Evolutionary conservation across 139 green algal genomes (phyloP), one percentile per base, ranked within the genome.

Genomic region (Chlorella sp.): DNA sequence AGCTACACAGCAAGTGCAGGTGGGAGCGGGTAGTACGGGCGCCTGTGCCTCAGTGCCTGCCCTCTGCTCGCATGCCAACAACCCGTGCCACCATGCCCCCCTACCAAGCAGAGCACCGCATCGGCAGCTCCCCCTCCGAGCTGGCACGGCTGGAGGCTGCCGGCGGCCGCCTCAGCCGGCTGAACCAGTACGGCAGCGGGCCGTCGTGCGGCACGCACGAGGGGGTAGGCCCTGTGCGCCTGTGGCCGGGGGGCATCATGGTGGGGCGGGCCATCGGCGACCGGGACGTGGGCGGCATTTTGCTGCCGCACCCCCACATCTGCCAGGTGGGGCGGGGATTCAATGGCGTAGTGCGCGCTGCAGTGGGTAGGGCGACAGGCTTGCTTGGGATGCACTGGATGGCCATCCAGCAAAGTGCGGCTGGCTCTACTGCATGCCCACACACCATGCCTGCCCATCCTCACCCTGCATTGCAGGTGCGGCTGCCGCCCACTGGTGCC

Each of bases 221-320:
- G 2, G 95, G 95, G 6, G 93, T 97, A 36, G 96, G 96, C 4
- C 96, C 96, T 3, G 86, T 99, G 68, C 89, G 95, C n/a, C 87
- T 96, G 13, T 98, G 96, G 96, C 96, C 96, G 2, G 96, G 96
- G 16, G 96, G 96, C 17, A 87, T 98, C 74, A 96, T 92, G 63
- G 91, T 72, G 16, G 65, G 65, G 4, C 5, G 30, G 30, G 92
- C 92, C 3, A 93, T 98, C 1, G 96, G 96, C 1, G 96, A 98
- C 76, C 82, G 94, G 57, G 96, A 98, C 78, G 94, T 95, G 3
- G 96, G 96, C 15, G 76, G 85, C 0, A 86, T 90, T 65, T 89
- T 98, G 30, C 82, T 97, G 38, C 87, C 95, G 0, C 44, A 93
- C 51, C 95, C 96, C 0, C 93, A 98, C 84, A 94, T 98, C 30